Base-by-base conservation (phyloP, 331 rosid species). In the Erythrophleum ivorense region DNA sequence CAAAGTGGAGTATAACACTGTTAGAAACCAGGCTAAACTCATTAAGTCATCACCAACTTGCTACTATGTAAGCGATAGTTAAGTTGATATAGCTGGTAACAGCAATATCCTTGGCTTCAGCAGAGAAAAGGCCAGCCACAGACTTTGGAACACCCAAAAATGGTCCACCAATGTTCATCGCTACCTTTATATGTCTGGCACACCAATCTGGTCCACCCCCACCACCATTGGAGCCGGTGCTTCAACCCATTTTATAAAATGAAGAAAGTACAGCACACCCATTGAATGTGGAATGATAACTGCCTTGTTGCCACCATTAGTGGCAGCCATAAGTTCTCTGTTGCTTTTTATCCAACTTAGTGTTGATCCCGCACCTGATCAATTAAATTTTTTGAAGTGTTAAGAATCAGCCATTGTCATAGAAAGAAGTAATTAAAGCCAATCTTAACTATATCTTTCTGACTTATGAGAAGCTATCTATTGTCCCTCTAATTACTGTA, bases 131-230 rank as follows among this genome's bases (percentile, higher is more conserved):
- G 45, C 99, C 99, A 16, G 97, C 85, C 46, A 91, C 88, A 38
- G 99, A 94, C 83, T 95, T 95, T 38, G 99, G 99, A 79, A 92
- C 97, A 45, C 99, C 98, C 82, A 93, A 89, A 90, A 93, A 92
- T 59, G 99, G 98, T 66, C 93, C 99, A 63, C 97, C 98, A 36
- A 96, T 96, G 89, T 94, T 96, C 86, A 96, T 55, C 57, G 94
- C 78, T 16, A 97, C 97, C 86, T 92, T 94, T 65, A 96, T 92
- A 84, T 96, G 90, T 88, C 86, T 96, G 36, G 97, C 81, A 73
- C 99, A 96, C 99, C 98, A 96, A 77, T 91, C 92, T 4, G 92
- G 85, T 81, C 99, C 99, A 38, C 99, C 99, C 12, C 98, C 98
- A 80, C 99, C 99, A 59, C 99, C 91, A 81, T 84, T 49, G 98